Base-by-base conservation (phyloP, 306 rosid species). In the Malus sieversii region DNA sequence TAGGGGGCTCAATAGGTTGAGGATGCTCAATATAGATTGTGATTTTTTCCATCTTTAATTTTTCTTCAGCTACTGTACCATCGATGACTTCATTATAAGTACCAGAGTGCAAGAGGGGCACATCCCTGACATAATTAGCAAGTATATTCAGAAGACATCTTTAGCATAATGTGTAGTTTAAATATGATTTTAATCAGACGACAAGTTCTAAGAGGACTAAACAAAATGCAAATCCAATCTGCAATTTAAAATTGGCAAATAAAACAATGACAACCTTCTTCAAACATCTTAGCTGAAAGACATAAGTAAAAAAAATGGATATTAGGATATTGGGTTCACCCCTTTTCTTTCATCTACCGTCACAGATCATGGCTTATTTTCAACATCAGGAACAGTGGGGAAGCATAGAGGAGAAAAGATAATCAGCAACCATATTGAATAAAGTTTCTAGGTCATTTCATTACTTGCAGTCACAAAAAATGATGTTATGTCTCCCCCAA, bases 1-100 rank as follows among this genome's bases (percentile, higher is more conserved):
- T 90, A 69, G 98, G 98, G 44, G 98, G 98, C 69, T 94, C 98
- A 66, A 94, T 92, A 33, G 98, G 97, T 33, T 96, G 92, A 77
- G 98, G 98, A 82, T 94, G 98, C 77, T 94, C 93, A 77, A 94
- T 87, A 89, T 92, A 92, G 65, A 94, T 75, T 2, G 85, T 92
- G 73, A 94, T 75, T 80, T 84, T 94, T 46, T 94, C 97, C 78
- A 85, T 77, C 85, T 85, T 92, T 51, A 94, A 72, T 78, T 77
- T 88, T 27, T 77, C 87, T 76, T 87, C 88, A 15, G 77, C 84
- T 3, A 85, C 68, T 60, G 70, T 42, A 55, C 85, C 95, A 45
- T 75, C 82, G 40, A 79, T 71, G 30, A 85, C 58, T 66, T 83
- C 91, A 20, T 86, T 92, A 72, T 88, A 94, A 60, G 83, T 69